A percentile compares a stretch with the other conserved stretches of the same genome.
Conservation (phyloP, 305 asterid genomes). For the Fraxinus angustifolia region DNA sequence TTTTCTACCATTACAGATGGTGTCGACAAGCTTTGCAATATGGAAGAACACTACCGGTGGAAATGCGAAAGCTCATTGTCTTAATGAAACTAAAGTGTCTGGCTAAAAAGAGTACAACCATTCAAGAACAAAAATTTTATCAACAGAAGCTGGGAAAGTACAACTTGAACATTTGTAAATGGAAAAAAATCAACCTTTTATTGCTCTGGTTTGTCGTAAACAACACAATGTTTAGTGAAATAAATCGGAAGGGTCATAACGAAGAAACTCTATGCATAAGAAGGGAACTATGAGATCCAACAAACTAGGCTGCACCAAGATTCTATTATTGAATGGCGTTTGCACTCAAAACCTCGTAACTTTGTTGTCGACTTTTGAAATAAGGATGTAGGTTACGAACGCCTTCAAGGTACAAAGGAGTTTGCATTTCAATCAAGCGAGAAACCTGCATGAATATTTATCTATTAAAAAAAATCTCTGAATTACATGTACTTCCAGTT, state of each 20-base stretch:
- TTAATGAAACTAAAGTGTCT: neutral
- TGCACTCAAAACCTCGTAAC: neutral
- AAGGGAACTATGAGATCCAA: neutral
- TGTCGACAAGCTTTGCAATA: neutral
- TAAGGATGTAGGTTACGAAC: constrained; percentile 63
- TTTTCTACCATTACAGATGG: neutral
- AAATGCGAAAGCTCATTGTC: neutral
- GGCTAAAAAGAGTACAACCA: neutral
- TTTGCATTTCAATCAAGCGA: constrained; percentile 90
- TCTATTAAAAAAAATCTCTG: neutral
- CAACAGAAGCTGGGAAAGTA: neutral
- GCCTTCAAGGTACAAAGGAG: constrained; percentile 68
- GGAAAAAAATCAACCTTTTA: neutral
- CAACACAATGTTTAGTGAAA: neutral
- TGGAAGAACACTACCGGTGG: neutral
- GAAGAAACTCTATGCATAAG: neutral
- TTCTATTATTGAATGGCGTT: neutral
- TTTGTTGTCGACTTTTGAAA: constrained; percentile 39
- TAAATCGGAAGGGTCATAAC: neutral
- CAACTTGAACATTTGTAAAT: neutral
- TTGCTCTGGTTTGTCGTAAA: neutral
- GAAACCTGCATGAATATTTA: constrained; percentile 54
- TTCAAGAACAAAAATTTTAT: neutral
- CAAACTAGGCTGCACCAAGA: neutral
- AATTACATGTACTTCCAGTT: neutral